Evolutionary conservation across 2,329 filamentous ascomycete genomes (phyloP), one percentile per base, ranked within the genome.

Genomic region (Sordariomycetes sp.): DNA sequence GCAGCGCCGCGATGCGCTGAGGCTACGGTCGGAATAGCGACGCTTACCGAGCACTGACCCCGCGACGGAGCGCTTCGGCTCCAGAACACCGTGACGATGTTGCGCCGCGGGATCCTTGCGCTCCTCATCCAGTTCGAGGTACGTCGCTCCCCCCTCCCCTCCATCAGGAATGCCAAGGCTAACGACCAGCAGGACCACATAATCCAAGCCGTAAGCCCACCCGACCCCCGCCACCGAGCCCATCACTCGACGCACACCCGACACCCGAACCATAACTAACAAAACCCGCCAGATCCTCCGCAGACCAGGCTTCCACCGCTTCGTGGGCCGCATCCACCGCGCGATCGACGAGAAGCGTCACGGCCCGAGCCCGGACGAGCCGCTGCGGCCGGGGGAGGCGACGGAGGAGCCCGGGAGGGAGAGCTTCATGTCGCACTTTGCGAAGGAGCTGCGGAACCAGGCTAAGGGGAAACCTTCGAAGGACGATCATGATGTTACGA

Each of bases 371-470:
- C 77, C 78, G 0, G 68, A 73, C 60, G 75, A 79, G 55, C 78
- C 78, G 7, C 60, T 81, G 10, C 70, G 72, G 0, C 76, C 70
- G 1, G 79, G 78, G 52, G 75, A 81, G 62, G 78, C 78, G 2
- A 79, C 77, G 35, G 65, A 68, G 28, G 59, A 64, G 3, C 54
- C 51, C 15, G 60, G 57, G 5, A 62, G 63, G 7, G 54, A 62
- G 0, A 60, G 62, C 2, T 80, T 81, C 59, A 45, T 76, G 1
- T 70, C 66, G 36, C 70, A 79, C 60, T 81, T 81, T 52, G 22
- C 74, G 39, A 70, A 78, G 10, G 78, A 81, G 66, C 56, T 81
- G 4, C 72, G 70, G 62, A 79, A 77, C 56, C 78, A 81, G 62
- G 65, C 71, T 10, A 68, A 70, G 10, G 77, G 77, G 3, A 74